These are phyloP conservation scores for Ceratobasidium sp. DNA, from an alignment of 1,284 basidiomycete genomes.

Conservation along the genomic window DNA sequence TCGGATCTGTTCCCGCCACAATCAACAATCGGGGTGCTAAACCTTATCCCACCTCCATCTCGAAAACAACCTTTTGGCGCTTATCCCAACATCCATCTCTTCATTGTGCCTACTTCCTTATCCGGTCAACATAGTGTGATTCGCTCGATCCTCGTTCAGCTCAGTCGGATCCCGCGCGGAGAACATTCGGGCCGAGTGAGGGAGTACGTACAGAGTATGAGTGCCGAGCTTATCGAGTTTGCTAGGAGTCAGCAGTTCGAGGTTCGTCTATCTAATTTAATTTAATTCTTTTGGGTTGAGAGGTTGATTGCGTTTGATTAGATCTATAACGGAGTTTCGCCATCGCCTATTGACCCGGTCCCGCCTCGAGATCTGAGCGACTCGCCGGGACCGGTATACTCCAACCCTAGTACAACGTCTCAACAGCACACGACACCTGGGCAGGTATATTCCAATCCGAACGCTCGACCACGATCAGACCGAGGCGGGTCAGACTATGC, in stretches of 20 bases:
- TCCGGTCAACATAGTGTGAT: slow-evolving; percentile 13
- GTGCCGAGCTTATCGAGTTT: slow-evolving; percentile 28
- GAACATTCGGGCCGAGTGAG: background rate
- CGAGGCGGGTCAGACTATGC: background rate
- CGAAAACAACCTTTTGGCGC: background rate
- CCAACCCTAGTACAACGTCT: no score
- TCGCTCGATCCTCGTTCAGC: slow-evolving; percentile 33
- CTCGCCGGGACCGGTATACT: background rate
- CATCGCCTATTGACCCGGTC: slow-evolving; percentile 33
- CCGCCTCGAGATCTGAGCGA: slow-evolving; percentile 21
- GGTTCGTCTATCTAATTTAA: slow-evolving; percentile 5
- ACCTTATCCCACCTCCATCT: background rate
- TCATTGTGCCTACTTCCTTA: background rate
- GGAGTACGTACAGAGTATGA: slow-evolving; percentile 18
- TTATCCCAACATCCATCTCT: background rate
- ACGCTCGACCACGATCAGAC: background rate
- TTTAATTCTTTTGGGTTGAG: background rate
- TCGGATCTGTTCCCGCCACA: background rate
- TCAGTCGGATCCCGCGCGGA: slow-evolving; percentile 10
- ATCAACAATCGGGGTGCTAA: background rate
- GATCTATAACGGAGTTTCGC: slow-evolving; percentile 38
- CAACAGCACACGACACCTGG: no score
- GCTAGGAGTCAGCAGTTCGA: slow-evolving; percentile 41
- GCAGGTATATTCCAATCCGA: slow-evolving; percentile 21
- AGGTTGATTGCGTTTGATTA: background rate